phyloP scores from a whole-genome alignment of 371 early-diverging fungal species.

The Dinochytrium kinnereticum region DNA sequence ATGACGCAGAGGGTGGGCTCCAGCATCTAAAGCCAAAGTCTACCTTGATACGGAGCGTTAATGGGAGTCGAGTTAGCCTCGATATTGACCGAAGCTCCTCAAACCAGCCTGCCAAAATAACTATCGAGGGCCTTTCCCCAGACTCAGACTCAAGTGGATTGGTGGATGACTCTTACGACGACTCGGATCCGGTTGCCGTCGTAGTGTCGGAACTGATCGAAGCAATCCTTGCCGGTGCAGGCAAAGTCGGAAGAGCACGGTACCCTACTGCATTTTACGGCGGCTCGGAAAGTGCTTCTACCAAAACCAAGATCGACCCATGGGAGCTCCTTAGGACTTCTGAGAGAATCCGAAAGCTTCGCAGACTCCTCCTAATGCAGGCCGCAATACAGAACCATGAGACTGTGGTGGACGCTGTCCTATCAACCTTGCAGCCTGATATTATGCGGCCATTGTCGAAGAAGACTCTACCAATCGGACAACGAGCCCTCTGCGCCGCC shows the following conservation, averaged over 20 bases:
- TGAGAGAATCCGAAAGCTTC: slow-evolving; percentile 23
- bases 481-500: slow-evolving; percentile 20
- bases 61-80: slow-evolving; percentile 14
- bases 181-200: neutral
- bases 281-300: slow-evolving; percentile 25
- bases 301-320: slow-evolving; percentile 21
- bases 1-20: neutral
- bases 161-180: slow-evolving; percentile 4
- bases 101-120: neutral
- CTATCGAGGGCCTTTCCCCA: slow-evolving; percentile 3
- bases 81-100: neutral
- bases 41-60: neutral
- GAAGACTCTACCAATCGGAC: neutral
- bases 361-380: slow-evolving; percentile 13
- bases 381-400: slow-evolving; percentile 27
- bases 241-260: slow-evolving; percentile 3
- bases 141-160: neutral
- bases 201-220: slow-evolving; percentile 27
- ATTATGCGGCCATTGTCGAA: neutral
- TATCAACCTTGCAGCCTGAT: slow-evolving; percentile 28
- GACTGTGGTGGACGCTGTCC: slow-evolving; percentile 34
- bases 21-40: neutral
- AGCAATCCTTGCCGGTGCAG: slow-evolving; percentile 32
- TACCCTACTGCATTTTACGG: slow-evolving; percentile 25
- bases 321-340: slow-evolving; percentile 21